Base-by-base conservation (phyloP, 768 basidiomycete species). In the Amanita pseudoporphyria region DNA sequence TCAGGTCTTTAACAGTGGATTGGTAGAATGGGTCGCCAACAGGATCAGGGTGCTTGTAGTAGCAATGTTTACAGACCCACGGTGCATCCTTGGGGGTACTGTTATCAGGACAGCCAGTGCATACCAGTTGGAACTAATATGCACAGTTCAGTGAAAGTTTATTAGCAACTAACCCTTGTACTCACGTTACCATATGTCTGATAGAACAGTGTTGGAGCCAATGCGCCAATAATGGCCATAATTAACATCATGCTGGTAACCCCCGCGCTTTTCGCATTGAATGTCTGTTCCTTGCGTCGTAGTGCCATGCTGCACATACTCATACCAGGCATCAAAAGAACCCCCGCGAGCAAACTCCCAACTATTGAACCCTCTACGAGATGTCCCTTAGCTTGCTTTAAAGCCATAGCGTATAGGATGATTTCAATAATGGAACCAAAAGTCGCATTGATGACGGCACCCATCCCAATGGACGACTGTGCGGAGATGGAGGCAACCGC, bases 241-340 rank as follows among this genome's bases (percentile, higher is more conserved):
- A 99, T 98, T 63, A 99, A 66, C 90, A 99, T 95, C 72, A 96
- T 96, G 63, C 93, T 96, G 0, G 96, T 99, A 13, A 99, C 96
- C 32, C 96, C 90, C 5, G 96, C 96, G 59, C 88, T 92, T 71
- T 91, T 97, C n/a, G 96, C 96, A 60, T 99, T 99, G 73, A 99
- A 99, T 57, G 82, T 89, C 63, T 94, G 91, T 65, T 99, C 96
- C 69, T 99, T 99, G 61, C 85, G 73, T 60, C 80, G 74, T 52
- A 96, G 55, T 0, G 96, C 96, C 6, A 87, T 88, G 32, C 86
- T 86, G 58, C 85, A 84, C 96, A 99, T 99, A 65, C 89, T 92
- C 60, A 82, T 76, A 0, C 96, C 96, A 3, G 96, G 96, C 96
- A 99, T 96, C 51, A 98, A 72, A 46, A 98, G 71, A 6, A 98